A percentile compares a stretch with the other conserved stretches of the same genome.
phyloP scores from a whole-genome alignment of 441 rosid genomes.

The Arabidopsis hybrid region DNA sequence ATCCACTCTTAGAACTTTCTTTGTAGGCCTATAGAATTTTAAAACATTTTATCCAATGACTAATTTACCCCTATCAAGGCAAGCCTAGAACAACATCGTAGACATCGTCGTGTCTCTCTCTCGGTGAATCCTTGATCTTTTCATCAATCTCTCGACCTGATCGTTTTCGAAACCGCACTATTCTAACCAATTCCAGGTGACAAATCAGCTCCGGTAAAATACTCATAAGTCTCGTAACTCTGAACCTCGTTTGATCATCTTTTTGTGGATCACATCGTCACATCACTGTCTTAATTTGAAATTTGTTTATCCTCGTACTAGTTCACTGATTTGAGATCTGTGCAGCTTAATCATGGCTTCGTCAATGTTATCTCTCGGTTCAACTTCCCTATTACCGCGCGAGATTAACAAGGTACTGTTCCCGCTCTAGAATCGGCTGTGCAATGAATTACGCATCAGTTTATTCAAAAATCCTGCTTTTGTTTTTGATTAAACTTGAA shows the following conservation, averaged over 20 bases:
- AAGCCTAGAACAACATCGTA: conserved; percentile 22
- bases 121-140: neutral
- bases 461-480: conserved; percentile 21
- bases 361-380: conserved; percentile 60
- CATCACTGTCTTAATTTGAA: conserved; percentile 7
- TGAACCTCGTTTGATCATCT: conserved; percentile 1
- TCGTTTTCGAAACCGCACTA: conserved; percentile 21
- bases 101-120: conserved; percentile 32
- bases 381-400: conserved; percentile 52
- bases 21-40: conserved; percentile 2
- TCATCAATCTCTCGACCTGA: conserved; percentile 42
- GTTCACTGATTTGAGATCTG: conserved; percentile 40
- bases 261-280: conserved; percentile 7
- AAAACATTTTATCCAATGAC: neutral
- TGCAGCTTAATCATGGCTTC: conserved; percentile 64
- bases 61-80: conserved; percentile 20
- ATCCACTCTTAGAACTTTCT: neutral
- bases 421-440: neutral
- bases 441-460: neutral
- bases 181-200: conserved; percentile 17
- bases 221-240: neutral
- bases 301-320: conserved; percentile 28
- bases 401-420: conserved; percentile 62
- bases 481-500: conserved; percentile 21
- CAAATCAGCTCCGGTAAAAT: neutral